Conservation (phyloP, 1,284 basidiomycete genomes). For the Bjerkandera adusta region DNA sequence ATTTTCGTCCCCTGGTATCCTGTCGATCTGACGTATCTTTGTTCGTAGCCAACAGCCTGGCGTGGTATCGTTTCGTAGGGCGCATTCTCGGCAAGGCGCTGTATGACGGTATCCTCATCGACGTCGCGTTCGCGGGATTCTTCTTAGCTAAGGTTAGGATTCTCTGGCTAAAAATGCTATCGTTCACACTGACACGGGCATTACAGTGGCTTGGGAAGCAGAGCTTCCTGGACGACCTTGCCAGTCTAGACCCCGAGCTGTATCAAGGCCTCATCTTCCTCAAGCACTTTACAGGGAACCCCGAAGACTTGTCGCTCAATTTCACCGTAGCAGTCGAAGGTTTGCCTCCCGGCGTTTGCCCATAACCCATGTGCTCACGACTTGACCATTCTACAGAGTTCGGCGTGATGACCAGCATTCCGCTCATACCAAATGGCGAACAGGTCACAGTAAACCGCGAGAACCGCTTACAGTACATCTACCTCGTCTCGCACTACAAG, state of each 20-base stretch:
- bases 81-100: conserved; percentile 93
- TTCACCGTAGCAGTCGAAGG: conserved; percentile 90
- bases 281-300: conserved; percentile 88
- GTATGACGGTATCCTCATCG: conserved; percentile 96
- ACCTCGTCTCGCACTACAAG: conserved; percentile 86
- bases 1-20: background rate
- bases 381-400: conserved; percentile 70
- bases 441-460: conserved; percentile 88
- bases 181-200: conserved; percentile 1
- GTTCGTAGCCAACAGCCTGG: conserved; percentile 73
- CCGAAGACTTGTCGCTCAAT: conserved; percentile 90
- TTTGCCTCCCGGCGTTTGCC: conserved; percentile 29
- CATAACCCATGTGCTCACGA: conserved; percentile 1
- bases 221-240: conserved; percentile 88
- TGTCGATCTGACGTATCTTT: background rate
- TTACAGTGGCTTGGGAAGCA: conserved; percentile 84
- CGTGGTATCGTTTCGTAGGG: conserved; percentile 96
- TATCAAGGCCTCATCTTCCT: conserved; percentile 92
- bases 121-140: conserved; percentile 94
- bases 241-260: conserved; percentile 88
- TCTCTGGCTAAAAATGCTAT: conserved; percentile 7
- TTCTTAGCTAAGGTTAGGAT: conserved; percentile 81
- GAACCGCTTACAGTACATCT: conserved; percentile 90
- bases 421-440: conserved; percentile 83
- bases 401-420: conserved; percentile 75